Base-by-base conservation (phyloP, 306 rosid species). In the Canavalia gladiata region DNA sequence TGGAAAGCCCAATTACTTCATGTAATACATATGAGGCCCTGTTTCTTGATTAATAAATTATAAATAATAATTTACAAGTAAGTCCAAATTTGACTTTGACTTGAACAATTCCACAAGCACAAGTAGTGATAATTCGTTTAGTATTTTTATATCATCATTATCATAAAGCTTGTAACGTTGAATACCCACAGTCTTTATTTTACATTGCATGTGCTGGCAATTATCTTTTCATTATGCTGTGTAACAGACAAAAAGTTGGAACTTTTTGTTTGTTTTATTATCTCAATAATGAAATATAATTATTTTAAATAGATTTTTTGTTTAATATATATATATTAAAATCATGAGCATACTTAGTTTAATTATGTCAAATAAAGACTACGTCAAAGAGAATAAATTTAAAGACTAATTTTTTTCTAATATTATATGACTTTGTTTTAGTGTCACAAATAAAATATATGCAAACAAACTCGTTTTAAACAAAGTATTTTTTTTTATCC, bases 21-120 rank as follows among this genome's bases (percentile, higher is more conserved):
- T 43, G 4, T 5, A 1, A 31, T 31, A 8, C 77, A 7, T 42
- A 18, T 72, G 35, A 0, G 47, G 37, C 64, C 35, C 50, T n/a
- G 1, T 35, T 34, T 2, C 41, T 37, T 6, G 50, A 51, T 35
- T 0, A 35, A 12, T 30, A 0, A 42, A 57, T 57, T 57, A 41
- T 11, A 6, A 46, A 18, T 18, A 18, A 18, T 18, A 18, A 18
- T 18, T 18, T 18, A 18, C 25, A 18, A 18, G 46, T 0, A 60
- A 47, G 35, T 60, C 45, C 28, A 76, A 47, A 62, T 33, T 45
- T 60, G 60, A 76, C 72, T 75, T 75, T 65, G 81, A 77, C 54
- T 77, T 65, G 74, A 78, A 41, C 57, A 0, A 42, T 39, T 78
- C 76, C 34, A 41, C 68, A 13, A 67, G 7, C 57, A 54, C 9